Evolutionary conservation across 495 filamentous ascomycete species (phyloP).

Genomic region (Aspergillus conjunctus): DNA sequence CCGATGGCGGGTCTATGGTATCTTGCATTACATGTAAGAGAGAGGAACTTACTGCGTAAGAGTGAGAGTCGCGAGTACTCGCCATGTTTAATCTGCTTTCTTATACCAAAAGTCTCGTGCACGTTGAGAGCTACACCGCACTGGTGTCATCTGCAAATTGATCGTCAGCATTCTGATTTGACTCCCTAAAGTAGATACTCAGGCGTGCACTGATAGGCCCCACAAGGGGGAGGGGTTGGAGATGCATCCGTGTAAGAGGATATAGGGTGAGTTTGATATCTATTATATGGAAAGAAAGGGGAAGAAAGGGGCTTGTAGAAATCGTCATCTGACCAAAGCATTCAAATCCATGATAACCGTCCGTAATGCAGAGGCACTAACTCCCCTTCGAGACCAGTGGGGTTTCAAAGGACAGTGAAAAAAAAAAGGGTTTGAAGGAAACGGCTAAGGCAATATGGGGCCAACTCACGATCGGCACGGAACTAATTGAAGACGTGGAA

Average conservation of each 20-base stretch:
- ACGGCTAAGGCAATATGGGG: constrained; percentile 17
- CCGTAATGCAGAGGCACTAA: constrained; percentile 7
- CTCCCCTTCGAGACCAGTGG: constrained; percentile 20
- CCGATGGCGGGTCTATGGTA: not conserved
- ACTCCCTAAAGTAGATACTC: constrained; percentile 2
- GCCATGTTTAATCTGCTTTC: constrained; percentile 43
- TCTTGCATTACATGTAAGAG: not conserved
- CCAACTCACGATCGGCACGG: constrained; percentile 47
- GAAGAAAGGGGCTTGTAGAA: not conserved
- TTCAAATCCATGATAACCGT: constrained; percentile 10
- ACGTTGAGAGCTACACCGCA: constrained; percentile 40
- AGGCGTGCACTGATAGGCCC: constrained; percentile 7
- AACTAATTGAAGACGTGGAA: constrained; percentile 29
- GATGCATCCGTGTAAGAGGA: constrained; percentile 3
- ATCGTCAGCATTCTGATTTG: constrained; percentile 28
- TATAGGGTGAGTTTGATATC: not conserved
- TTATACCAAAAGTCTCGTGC: constrained; percentile 34
- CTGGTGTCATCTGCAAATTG: constrained; percentile 40
- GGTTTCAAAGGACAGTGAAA: constrained; percentile 20
- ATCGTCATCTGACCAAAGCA: constrained; percentile 3
- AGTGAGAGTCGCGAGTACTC: constrained; percentile 52
- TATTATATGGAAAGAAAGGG: constrained; percentile 5
- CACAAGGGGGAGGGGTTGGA: constrained; percentile 2
- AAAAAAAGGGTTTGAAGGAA: constrained; percentile 16
- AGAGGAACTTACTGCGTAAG: constrained; percentile 46